Evolutionary conservation across 257 asterid species (phyloP).

Genomic region (Mitragyna speciosa): DNA sequence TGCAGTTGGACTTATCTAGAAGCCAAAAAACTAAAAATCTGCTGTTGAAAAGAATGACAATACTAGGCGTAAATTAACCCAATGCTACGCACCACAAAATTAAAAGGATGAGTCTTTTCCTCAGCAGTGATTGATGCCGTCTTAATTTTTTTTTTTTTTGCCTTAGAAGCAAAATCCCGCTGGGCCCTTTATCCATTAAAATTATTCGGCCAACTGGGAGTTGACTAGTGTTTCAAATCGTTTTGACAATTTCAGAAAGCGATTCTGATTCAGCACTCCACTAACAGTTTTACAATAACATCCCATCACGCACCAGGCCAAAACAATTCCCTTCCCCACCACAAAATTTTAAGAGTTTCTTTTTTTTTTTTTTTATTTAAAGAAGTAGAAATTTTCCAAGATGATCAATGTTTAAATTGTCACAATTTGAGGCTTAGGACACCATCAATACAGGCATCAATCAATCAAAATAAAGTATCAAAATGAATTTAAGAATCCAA

Average conservation of each 20-base stretch:
- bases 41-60: not conserved
- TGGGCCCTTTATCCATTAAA: not conserved
- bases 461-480: not conserved
- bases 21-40: not conserved
- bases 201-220: not conserved
- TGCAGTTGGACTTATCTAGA: not conserved
- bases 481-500: too few relatives aligned
- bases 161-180: not conserved
- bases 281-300: not conserved
- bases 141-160: not conserved
- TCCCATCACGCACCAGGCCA: not conserved
- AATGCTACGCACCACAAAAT: not conserved
- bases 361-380: too few relatives aligned
- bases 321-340: not conserved
- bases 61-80: not conserved
- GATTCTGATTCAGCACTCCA: slow-evolving; percentile 14
- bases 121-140: not conserved
- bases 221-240: slow-evolving; percentile 12
- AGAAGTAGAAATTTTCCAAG: not conserved
- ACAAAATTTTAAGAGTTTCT: not conserved
- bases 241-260: slow-evolving; percentile 1
- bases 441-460: not conserved
- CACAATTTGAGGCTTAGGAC: not conserved
- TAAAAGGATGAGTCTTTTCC: not conserved
- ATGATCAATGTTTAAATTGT: not conserved